Conservation (phyloP, 2,329 filamentous ascomycete genomes). For the Neofusicoccum cordaticola region DNA sequence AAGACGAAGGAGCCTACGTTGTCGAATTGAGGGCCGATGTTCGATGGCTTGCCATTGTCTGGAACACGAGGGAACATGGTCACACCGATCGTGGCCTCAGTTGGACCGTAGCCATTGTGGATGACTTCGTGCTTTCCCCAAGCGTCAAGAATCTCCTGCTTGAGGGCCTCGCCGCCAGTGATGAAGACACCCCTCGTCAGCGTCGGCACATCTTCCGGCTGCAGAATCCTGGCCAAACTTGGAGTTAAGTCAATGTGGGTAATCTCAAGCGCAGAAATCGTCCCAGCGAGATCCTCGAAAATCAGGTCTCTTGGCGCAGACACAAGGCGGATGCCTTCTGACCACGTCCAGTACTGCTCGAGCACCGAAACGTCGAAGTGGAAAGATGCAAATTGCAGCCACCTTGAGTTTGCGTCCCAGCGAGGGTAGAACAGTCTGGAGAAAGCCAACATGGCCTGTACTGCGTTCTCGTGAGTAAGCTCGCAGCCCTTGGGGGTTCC, state of each 20-base stretch:
- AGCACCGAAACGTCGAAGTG: conserved; percentile 93
- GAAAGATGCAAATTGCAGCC: conserved; percentile 90
- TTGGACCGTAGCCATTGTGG: conserved; percentile 88
- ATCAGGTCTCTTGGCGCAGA: conserved; percentile 80
- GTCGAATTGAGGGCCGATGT: conserved; percentile 82
- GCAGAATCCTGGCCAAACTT: conserved; percentile 74
- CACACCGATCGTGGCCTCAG: conserved; percentile 87
- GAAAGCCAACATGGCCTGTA: conserved; percentile 88
- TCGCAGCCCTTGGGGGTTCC: conserved; percentile 85
- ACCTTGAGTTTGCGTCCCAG: conserved; percentile 71
- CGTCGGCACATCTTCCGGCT: conserved; percentile 76
- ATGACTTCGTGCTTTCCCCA: conserved; percentile 81
- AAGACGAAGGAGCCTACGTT: conserved; percentile 86
- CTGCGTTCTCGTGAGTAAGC: conserved; percentile 82
- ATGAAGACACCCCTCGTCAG: conserved; percentile 85
- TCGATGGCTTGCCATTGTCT: conserved; percentile 73
- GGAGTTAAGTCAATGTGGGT: conserved; percentile 93
- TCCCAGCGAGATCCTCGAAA: conserved; percentile 74
- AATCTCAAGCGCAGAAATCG: conserved; percentile 69
- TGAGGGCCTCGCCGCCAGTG: conserved; percentile 83
- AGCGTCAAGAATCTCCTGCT: conserved; percentile 80
- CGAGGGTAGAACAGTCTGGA: conserved; percentile 71
- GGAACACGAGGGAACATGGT: conserved; percentile 87
- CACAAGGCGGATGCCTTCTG: conserved; percentile 79
- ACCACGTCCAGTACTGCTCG: conserved; percentile 96